Evolutionary conservation across 345 rosid genomes (phyloP), one percentile per base, ranked within the genome.

Genomic region (Noccaea caerulescens): DNA sequence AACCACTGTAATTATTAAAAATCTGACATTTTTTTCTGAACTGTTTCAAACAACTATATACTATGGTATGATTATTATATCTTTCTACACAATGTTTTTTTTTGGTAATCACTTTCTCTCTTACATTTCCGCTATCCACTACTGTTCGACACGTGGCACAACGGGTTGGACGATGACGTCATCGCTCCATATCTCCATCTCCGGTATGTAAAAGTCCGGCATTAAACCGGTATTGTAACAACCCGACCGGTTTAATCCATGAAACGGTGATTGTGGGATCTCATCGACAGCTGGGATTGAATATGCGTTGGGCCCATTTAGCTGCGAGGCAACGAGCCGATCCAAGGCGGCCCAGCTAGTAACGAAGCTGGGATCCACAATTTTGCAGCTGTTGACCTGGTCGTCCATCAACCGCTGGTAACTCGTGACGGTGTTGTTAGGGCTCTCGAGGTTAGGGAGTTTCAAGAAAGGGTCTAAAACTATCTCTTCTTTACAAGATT

Each of bases 251-350:
- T 58, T 73, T 55, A 67, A 10, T 60, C 76, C 86, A 32, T 80
- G 74, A 65, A 69, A 63, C 41, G 79, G 57, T 33, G 84, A 77
- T 65, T 78, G 77, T 62, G 53, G 36, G 9, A 27, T 43, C 34
- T 54, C 71, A 34, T 80, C 57, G 49, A 59, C 62, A 30, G 45
- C 58, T 23, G 80, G 53, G 70, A 13, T 67, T 51, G 63, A 27
- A 58, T 70, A 75, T 11, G 77, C 78, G 46, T 67, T 76, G 53
- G 82, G 84, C 66, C 88, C 91, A 59, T 89, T 84, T 9, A 89
- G 82, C 33, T 89, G 96, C 36, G 86, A 85, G 10, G 90, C 92
- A 38, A 89, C 87, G 4, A 89, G 86, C 37, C 86, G 84, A 72
- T 89, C 92, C 12, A 89, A 80, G 23, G 87, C 80, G 23, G 76